These are phyloP conservation scores for Cephalotrichum gorgonifer DNA, from an alignment of 2,329 filamentous ascomycete species.

Conservation along the genomic window DNA sequence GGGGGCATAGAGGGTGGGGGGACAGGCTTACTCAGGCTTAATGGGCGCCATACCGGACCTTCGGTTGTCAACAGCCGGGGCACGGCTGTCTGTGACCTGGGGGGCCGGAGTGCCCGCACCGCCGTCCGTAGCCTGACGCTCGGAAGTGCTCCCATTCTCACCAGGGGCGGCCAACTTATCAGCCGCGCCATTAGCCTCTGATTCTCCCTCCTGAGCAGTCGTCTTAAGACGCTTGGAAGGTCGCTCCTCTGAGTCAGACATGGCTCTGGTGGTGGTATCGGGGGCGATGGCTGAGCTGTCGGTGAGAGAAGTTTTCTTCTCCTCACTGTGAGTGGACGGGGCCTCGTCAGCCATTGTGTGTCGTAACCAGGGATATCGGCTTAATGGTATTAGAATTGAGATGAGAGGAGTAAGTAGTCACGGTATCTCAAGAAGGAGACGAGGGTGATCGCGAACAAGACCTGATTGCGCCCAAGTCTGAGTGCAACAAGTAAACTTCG, in stretches of 20 bases:
- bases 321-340: neutral
- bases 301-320: neutral
- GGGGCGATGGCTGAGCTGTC: neutral
- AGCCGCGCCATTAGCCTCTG: constrained; percentile 4
- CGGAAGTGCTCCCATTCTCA: neutral
- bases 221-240: constrained; percentile 13
- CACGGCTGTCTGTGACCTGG: constrained; percentile 2
- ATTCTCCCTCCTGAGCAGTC: constrained; percentile 4
- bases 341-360: neutral
- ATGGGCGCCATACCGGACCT: constrained; percentile 18
- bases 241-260: constrained; percentile 7
- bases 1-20: neutral
- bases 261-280: neutral
- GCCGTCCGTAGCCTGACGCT: neutral
- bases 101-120: too few relatives aligned
- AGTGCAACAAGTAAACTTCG: too few relatives aligned
- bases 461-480: too few relatives aligned
- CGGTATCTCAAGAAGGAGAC: too few relatives aligned
- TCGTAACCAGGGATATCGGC: neutral
- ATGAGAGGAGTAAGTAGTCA: too few relatives aligned
- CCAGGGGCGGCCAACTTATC: neutral
- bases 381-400: neutral
- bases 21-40: constrained; percentile 23
- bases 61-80: constrained; percentile 9
- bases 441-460: too few relatives aligned